Conservation (phyloP, 2,329 filamentous ascomycete genomes). For the Fusarium gaditjirri region DNA sequence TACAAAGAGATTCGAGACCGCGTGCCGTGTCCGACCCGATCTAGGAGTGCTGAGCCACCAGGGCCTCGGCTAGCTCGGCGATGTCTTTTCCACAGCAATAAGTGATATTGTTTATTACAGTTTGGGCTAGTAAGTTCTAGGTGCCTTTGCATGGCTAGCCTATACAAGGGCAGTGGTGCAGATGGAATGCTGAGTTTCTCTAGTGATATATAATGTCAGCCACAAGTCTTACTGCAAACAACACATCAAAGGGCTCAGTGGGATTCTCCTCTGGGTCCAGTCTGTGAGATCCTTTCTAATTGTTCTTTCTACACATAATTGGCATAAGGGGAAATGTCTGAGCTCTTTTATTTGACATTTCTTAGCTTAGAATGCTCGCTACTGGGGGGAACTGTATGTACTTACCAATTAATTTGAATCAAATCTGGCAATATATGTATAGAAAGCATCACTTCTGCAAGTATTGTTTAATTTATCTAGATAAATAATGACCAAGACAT, state of each 20-base stretch:
- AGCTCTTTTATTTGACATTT: neutral
- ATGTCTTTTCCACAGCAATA: neutral
- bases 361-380: neutral
- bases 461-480: neutral
- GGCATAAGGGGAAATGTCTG: neutral
- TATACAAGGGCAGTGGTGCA: neutral
- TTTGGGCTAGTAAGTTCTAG: neutral
- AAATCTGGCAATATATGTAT: fast-evolving
- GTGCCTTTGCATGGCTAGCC: neutral
- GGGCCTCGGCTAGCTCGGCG: neutral
- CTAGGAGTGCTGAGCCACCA: neutral
- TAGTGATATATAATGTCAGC: neutral
- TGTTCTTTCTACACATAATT: neutral
- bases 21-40: neutral
- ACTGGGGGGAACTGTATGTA: neutral
- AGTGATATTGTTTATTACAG: neutral
- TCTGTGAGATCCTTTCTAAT: fast-evolving
- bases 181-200: neutral
- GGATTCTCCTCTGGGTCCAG: neutral
- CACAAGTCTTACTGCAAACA: neutral
- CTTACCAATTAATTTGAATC: neutral
- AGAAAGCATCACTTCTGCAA: neutral
- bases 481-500: neutral
- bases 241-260: fast-evolving
- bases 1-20: neutral